Percentiles rank a stretch among this genome's conserved stretches.
Evolutionary conservation across 1,284 basidiomycete genomes (phyloP).

Genomic region (Ganoderma sp.): DNA sequence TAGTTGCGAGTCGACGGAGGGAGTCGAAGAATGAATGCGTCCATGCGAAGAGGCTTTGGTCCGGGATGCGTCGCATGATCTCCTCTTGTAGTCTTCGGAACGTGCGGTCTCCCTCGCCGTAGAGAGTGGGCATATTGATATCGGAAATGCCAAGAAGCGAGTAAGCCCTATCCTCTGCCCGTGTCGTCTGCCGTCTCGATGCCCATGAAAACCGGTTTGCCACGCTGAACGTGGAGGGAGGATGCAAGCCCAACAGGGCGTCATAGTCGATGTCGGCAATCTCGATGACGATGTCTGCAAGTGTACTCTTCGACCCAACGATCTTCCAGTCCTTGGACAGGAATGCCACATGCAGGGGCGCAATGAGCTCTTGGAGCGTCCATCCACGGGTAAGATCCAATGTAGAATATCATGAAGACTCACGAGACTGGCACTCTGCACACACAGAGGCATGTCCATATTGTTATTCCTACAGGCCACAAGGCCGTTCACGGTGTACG

Average conservation of each 20-base stretch:
- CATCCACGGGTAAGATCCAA: constrained; percentile 2
- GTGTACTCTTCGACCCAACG: constrained; percentile 9
- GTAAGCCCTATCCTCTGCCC: constrained; percentile 21
- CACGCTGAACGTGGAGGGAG: constrained; percentile 1
- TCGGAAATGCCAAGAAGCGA: constrained; percentile 19
- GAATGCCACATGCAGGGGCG: constrained; percentile 6
- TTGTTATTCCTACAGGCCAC: too few species aligned
- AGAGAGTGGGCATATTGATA: constrained; percentile 18
- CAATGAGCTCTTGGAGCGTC: constrained; percentile 22
- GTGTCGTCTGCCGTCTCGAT: constrained; percentile 8
- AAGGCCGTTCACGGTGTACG: too few species aligned
- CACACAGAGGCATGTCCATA: too few species aligned
- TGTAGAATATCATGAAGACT: too few species aligned
- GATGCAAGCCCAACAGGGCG: too few species aligned
- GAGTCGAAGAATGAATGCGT: not conserved
- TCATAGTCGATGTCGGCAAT: constrained; percentile 7
- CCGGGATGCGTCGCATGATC: constrained; percentile 12
- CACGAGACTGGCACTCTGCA: too few species aligned
- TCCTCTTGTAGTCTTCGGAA: constrained; percentile 18
- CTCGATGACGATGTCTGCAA: constrained; percentile 2
- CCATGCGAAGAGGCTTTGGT: constrained; percentile 19
- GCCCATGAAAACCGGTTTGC: constrained; percentile 18
- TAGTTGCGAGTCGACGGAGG: too few species aligned
- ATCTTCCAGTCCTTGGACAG: constrained; percentile 10
- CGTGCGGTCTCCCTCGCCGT: constrained; percentile 14